Percentiles rank a stretch among this genome's conserved stretches.
Conservation (phyloP, 148 eudicot genomes). For the Tetragonia tetragonoides region DNA sequence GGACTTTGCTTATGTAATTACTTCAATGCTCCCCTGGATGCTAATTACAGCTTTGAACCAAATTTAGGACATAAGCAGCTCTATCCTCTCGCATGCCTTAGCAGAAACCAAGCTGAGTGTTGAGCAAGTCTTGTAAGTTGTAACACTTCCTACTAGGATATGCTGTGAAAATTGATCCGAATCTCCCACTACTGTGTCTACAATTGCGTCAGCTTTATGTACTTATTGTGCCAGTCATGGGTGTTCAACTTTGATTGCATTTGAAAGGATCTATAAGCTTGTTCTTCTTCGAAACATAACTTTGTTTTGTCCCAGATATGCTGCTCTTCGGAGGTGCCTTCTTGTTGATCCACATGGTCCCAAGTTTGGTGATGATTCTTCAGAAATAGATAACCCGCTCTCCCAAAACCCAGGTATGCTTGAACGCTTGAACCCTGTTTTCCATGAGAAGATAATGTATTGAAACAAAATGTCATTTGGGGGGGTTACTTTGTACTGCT, state of each 20-base stretch:
- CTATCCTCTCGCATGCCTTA: background rate
- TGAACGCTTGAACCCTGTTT: constrained; percentile 3
- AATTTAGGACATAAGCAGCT: background rate
- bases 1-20: background rate
- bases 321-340: constrained; percentile 68
- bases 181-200: background rate
- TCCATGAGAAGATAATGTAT: background rate
- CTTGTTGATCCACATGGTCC: constrained; percentile 70
- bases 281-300: constrained; percentile 14
- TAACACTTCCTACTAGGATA: background rate
- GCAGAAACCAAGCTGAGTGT: background rate
- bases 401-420: constrained; percentile 87
- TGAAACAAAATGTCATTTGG: background rate
- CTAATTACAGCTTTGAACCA: background rate
- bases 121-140: background rate
- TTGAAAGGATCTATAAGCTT: background rate
- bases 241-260: background rate
- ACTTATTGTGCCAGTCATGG: background rate
- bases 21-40: background rate
- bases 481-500: background rate
- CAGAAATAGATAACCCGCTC: constrained; percentile 80
- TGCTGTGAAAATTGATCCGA: background rate
- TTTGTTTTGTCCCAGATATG: constrained; percentile 54
- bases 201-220: background rate
- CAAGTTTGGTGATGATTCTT: constrained; percentile 57